Base-by-base conservation (phyloP, 192 early-diverging fungal genomes). In the Mortierella hygrophila region DNA sequence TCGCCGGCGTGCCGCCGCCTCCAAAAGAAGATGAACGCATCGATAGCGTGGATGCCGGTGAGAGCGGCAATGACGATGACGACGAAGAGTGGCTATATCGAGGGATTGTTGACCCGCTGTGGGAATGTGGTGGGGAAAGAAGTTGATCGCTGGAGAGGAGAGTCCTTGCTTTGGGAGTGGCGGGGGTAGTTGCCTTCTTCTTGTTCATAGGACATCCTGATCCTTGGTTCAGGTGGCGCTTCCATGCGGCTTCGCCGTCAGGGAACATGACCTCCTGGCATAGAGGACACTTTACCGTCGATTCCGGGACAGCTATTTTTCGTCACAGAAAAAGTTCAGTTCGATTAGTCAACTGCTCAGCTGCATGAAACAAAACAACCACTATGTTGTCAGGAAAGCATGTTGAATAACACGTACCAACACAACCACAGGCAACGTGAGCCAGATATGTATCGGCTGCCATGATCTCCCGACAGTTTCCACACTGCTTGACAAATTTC, bases 191-290 rank as follows among this genome's bases (percentile, higher is more conserved):
- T 29, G 80, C 29, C 60, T 65, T 72, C 54, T 87, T 89, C 47
- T 78, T 81, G 83, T 89, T 95, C 71, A 82, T 89, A 2, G 91
- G 88, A 75, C 94, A 95, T 37, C 94, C 94, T 41, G 63, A 54
- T 42, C 72, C 81, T 42, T 63, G 44, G n/a, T 94, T 68, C 18
- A 96, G 81, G 88, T 96, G 95, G 60, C 76, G 32, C 52, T 92
- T 94, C 95, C 94, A 94, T 4, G 91, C 89, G 35, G 83, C 84
- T 55, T 95, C 94, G 3, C 89, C 90, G 32, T 87, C 89, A 9
- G 87, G 88, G 11, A 74, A 68, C 35, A 95, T 74, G 72, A 94
- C 91, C 3, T 72, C 37, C 32, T 92, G 93, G 81, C 94, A 95
- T 15, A 95, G 74, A 23, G 94, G 94, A 76, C 94, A 95, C 41